Conservation (phyloP, 192 early-diverging fungal genomes). For the Paraglomus occultum region DNA sequence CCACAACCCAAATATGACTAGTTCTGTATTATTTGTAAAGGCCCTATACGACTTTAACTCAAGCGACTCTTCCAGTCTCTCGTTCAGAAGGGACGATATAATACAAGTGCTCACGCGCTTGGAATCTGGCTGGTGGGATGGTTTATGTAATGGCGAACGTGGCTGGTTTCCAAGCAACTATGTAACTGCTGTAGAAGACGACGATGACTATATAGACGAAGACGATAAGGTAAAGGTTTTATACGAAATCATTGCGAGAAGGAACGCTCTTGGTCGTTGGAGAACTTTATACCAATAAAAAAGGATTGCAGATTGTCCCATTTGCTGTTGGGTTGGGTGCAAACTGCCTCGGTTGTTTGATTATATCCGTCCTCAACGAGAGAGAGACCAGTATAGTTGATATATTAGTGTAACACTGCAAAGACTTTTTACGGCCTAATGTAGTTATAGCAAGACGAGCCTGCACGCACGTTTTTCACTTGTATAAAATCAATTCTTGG, state of each 20-base stretch:
- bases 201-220: constrained; percentile 32
- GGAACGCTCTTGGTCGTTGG: constrained; percentile 12
- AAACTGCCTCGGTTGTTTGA: too few relatives aligned
- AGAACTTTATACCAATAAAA: too few relatives aligned
- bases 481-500: neutral
- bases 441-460: neutral
- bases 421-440: too few relatives aligned
- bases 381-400: too few relatives aligned
- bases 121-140: constrained; percentile 98
- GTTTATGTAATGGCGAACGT: constrained; percentile 69
- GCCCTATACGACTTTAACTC: constrained; percentile 90
- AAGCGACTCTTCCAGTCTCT: constrained; percentile 71
- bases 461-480: neutral
- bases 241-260: constrained; percentile 27
- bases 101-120: constrained; percentile 90
- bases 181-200: constrained; percentile 37
- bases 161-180: constrained; percentile 94
- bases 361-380: too few relatives aligned
- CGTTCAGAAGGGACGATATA: constrained; percentile 80
- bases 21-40: constrained; percentile 10
- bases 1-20: too few relatives aligned
- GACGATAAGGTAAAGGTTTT: constrained; percentile 24
- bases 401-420: too few relatives aligned
- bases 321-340: too few relatives aligned
- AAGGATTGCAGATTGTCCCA: too few relatives aligned